These are phyloP conservation scores for Heliamphora pulchella DNA, from an alignment of 179 eudicot genomes.

Conservation along the genomic window DNA sequence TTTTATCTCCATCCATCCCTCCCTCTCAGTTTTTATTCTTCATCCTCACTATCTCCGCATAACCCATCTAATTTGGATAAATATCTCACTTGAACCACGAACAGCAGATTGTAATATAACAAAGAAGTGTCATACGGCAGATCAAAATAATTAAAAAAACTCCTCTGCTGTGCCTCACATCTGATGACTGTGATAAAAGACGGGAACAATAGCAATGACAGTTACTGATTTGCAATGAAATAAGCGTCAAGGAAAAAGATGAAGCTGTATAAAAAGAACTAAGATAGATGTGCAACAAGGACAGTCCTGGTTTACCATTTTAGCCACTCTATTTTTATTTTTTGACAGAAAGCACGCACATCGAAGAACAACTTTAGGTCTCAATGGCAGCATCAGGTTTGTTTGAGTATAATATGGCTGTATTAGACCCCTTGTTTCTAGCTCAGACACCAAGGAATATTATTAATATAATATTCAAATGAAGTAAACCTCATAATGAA, in stretches of 20 bases:
- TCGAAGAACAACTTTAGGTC: background rate
- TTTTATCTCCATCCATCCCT: background rate
- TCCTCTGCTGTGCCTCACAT: background rate
- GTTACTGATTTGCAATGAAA: too few relatives aligned
- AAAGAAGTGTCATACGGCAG: background rate
- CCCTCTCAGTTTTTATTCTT: background rate
- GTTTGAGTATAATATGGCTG: background rate
- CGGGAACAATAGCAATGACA: background rate
- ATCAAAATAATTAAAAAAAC: background rate
- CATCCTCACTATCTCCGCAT: background rate
- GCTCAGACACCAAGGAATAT: background rate
- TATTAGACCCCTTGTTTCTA: background rate
- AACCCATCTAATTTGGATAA: background rate
- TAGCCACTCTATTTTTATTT: background rate
- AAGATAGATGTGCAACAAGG: background rate
- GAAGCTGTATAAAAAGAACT: background rate
- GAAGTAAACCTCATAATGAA: background rate
- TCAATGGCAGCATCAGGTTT: background rate
- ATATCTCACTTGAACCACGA: background rate
- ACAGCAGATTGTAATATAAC: background rate
- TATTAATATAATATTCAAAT: background rate
- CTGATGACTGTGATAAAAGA: background rate
- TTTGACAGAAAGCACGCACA: background rate
- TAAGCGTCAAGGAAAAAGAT: background rate
- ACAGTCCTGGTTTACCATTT: background rate